phyloP scores from a whole-genome alignment of 176 grass and related monocot genomes.

The Carex littledalei region DNA sequence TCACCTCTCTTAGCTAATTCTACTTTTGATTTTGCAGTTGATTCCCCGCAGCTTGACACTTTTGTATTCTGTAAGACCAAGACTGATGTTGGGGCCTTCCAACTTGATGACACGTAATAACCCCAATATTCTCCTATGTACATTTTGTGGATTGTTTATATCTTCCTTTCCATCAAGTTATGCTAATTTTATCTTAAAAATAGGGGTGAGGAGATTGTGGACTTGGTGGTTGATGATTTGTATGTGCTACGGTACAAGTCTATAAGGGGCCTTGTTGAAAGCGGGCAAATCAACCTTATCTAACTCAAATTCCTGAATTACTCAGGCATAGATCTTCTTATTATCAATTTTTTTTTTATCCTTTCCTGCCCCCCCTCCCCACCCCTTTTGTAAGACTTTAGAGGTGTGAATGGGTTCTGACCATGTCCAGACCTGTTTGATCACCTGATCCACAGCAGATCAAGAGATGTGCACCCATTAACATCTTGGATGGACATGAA shows the following conservation, averaged over 20 bases:
- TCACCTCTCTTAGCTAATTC: neutral
- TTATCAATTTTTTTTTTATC: neutral
- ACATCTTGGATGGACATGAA: no score
- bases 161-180: neutral
- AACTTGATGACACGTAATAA: slow-evolving; percentile 88
- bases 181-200: slow-evolving; percentile 18
- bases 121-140: neutral
- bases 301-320: slow-evolving; percentile 13
- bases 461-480: no score
- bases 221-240: slow-evolving; percentile 78
- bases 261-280: slow-evolving; percentile 66
- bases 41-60: slow-evolving; percentile 67
- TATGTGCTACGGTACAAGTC: slow-evolving; percentile 96
- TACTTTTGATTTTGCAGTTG: slow-evolving; percentile 36
- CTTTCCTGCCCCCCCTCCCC: no score
- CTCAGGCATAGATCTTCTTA: neutral
- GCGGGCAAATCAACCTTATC: slow-evolving; percentile 59
- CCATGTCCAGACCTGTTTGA: no score
- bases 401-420: no score
- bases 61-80: slow-evolving; percentile 98
- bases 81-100: slow-evolving; percentile 76
- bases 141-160: neutral
- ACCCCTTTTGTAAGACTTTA: no score
- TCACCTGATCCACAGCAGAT: no score
- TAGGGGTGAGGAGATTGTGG: slow-evolving; percentile 88